These are phyloP conservation scores for Conticribra guillardii DNA, from an alignment of 108 stramenopile species.

Conservation along the genomic window DNA sequence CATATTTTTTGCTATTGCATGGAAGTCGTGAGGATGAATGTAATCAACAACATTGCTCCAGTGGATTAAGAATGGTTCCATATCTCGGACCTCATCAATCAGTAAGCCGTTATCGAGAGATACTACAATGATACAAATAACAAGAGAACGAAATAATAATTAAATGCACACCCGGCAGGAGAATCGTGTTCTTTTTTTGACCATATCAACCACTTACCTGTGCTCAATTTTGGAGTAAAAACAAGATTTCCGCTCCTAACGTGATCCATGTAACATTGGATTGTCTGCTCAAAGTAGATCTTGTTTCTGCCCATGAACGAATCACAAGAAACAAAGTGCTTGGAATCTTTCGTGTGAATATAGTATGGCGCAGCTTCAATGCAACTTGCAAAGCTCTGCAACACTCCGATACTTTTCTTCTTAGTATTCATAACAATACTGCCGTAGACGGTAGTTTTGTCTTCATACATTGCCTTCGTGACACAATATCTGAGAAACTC, in stretches of 20 bases:
- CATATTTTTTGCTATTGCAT: conserved; percentile 10
- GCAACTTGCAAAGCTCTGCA: conserved; percentile 5
- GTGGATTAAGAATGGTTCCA: conserved; percentile 2
- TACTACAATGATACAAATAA: not conserved
- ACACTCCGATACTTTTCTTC: not conserved
- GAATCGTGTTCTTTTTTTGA: too few relatives aligned
- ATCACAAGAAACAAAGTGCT: not conserved
- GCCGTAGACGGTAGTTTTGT: not conserved
- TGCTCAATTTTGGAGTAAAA: conserved; percentile 2
- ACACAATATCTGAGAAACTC: not conserved
- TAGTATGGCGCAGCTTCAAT: conserved; percentile 4
- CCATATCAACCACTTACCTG: too few relatives aligned
- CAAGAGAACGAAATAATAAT: too few relatives aligned
- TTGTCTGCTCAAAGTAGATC: not conserved
- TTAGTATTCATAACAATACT: not conserved
- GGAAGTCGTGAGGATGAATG: conserved; percentile 3
- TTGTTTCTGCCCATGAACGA: conserved; percentile 15
- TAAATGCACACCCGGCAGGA: too few relatives aligned
- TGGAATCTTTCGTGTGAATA: not conserved
- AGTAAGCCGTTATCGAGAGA: conserved; percentile 1
- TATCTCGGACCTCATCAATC: not conserved
- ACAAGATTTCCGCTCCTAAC: conserved; percentile 8
- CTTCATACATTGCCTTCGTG: conserved; percentile 14
- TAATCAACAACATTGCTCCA: conserved; percentile 16
- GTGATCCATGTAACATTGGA: conserved; percentile 2